Percentiles rank a stretch among this genome's conserved stretches.
phyloP scores from a whole-genome alignment of 2,329 filamentous ascomycete genomes.

The Didymosphaeria variabile region DNA sequence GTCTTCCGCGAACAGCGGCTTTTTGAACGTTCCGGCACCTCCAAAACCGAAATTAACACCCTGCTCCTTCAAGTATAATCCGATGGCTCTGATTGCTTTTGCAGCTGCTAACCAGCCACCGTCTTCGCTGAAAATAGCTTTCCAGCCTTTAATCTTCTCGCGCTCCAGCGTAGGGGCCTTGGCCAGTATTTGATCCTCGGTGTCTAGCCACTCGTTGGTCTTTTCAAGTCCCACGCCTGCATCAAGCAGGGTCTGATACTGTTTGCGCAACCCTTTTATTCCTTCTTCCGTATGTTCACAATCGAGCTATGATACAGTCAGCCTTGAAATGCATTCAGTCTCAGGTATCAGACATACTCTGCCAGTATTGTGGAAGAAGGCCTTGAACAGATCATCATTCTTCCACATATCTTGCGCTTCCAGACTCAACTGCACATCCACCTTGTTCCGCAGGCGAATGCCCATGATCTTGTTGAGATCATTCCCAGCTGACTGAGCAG shows the following conservation, averaged over 20 bases:
- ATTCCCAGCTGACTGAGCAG: slow-evolving; percentile 60
- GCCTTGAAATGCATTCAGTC: background rate
- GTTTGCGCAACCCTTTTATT: slow-evolving; percentile 42
- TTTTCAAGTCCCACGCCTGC: slow-evolving; percentile 45
- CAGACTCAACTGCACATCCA: slow-evolving; percentile 44
- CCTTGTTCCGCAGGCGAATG: slow-evolving; percentile 51
- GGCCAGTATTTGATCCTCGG: slow-evolving; percentile 54
- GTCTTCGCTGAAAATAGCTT: slow-evolving; percentile 55
- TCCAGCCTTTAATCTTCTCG: slow-evolving; percentile 58
- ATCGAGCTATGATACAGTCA: slow-evolving; percentile 35
- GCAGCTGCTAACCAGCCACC: slow-evolving; percentile 60
- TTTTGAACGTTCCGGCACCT: slow-evolving; percentile 55
- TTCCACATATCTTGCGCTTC: slow-evolving; percentile 54
- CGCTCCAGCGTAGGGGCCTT: slow-evolving; percentile 53
- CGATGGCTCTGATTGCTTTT: slow-evolving; percentile 59
- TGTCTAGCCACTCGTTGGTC: slow-evolving; percentile 55
- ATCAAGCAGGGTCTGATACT: slow-evolving; percentile 50
- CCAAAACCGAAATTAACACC: slow-evolving; percentile 57
- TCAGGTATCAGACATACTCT: slow-evolving; percentile 25
- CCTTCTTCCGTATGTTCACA: slow-evolving; percentile 50
- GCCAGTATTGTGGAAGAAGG: slow-evolving; percentile 58
- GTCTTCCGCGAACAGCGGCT: slow-evolving; percentile 52
- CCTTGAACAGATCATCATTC: slow-evolving; percentile 56
- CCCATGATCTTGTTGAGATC: slow-evolving; percentile 61
- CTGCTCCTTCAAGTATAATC: slow-evolving; percentile 47